These are phyloP conservation scores for Aethionema arabicum DNA, from an alignment of 345 rosid genomes.

Conservation along the genomic window DNA sequence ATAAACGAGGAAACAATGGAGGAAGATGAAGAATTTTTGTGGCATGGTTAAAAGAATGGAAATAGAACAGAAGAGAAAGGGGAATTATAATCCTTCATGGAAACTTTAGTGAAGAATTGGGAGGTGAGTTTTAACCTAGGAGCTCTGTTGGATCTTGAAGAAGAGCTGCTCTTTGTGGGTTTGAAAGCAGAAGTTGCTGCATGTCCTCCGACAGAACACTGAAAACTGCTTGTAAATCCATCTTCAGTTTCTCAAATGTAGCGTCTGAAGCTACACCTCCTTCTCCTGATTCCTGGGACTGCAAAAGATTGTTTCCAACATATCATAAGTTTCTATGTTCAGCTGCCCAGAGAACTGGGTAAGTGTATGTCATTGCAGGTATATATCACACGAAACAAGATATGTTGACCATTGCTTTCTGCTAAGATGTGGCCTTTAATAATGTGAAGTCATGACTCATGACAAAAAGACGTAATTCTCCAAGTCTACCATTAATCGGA, in stretches of 20 bases:
- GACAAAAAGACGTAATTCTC: no score
- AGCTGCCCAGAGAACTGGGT: slow-evolving; percentile 3
- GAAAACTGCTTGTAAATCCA: slow-evolving; percentile 73
- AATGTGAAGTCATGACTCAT: no score
- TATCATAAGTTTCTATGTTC: neutral
- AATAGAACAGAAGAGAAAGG: slow-evolving; percentile 10
- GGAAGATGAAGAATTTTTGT: slow-evolving; percentile 19
- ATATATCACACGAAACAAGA: no score
- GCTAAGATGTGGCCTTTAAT: no score
- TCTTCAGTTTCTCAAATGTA: slow-evolving; percentile 65
- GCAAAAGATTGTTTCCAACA: slow-evolving; percentile 27
- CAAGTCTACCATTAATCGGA: no score
- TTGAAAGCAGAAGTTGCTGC: slow-evolving; percentile 84
- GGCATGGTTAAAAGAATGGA: slow-evolving; percentile 23
- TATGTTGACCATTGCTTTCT: no score
- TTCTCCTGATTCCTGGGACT: slow-evolving; percentile 53
- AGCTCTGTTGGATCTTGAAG: slow-evolving; percentile 45
- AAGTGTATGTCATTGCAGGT: neutral
- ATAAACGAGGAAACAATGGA: slow-evolving; percentile 1
- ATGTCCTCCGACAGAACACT: slow-evolving; percentile 71
- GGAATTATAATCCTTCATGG: slow-evolving; percentile 6
- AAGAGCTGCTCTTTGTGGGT: slow-evolving; percentile 81
- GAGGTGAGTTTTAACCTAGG: slow-evolving; percentile 15
- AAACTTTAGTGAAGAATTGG: slow-evolving; percentile 5
- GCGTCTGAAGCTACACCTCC: slow-evolving; percentile 44